Percentiles rank a stretch among this genome's conserved stretches.
phyloP scores from a whole-genome alignment of 768 basidiomycete species.

The Tremella mesenterica region DNA sequence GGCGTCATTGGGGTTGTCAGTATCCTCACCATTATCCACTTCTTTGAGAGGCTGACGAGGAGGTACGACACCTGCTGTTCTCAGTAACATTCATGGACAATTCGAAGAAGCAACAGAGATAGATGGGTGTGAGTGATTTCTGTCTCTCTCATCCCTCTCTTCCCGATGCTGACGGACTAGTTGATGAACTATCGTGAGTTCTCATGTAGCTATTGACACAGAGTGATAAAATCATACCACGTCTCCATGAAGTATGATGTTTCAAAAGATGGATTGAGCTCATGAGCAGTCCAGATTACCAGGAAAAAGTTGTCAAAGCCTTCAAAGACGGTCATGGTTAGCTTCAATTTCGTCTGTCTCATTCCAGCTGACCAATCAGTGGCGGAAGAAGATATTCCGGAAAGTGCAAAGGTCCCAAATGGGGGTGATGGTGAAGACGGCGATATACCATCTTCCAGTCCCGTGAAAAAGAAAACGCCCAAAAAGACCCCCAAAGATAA shows the following conservation, averaged over 20 bases:
- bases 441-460: constrained; percentile 27
- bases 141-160: not conserved
- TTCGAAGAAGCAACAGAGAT: constrained; percentile 59
- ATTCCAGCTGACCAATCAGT: constrained; percentile 45
- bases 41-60: constrained; percentile 18
- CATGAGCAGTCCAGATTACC: constrained; percentile 52
- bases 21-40: not conserved
- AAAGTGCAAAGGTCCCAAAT: constrained; percentile 24
- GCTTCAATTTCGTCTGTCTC: not conserved
- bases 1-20: constrained; percentile 86
- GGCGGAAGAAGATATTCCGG: constrained; percentile 64
- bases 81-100: constrained; percentile 61
- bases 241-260: too few species aligned
- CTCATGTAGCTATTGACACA: not conserved
- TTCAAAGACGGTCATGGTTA: constrained; percentile 59
- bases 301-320: constrained; percentile 56
- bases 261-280: not conserved
- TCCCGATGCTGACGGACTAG: constrained; percentile 2
- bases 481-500: constrained; percentile 9
- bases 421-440: constrained; percentile 2
- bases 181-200: constrained; percentile 34
- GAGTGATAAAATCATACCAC: too few species aligned
- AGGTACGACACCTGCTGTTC: constrained; percentile 53
- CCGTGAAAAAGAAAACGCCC: constrained; percentile 29
- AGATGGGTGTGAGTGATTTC: constrained; percentile 69